Base-by-base conservation (phyloP, 768 basidiomycete species). In the Boletellus emodensis region DNA sequence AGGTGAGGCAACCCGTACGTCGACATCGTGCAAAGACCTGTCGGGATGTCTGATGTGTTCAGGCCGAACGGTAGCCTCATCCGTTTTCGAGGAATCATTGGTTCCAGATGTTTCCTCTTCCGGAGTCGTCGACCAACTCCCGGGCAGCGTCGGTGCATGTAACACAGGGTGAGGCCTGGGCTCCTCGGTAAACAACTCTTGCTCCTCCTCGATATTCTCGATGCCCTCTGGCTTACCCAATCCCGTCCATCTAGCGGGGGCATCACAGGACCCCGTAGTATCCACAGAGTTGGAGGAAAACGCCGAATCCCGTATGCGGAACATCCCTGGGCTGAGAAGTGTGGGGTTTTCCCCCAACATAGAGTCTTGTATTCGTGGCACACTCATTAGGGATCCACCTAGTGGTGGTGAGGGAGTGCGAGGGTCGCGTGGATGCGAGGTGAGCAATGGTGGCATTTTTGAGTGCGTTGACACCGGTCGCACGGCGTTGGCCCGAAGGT, bases 201-300 rank as follows among this genome's bases (percentile, higher is more conserved):
- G 54, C 40, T 66, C 71, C 44, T 71, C 69, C 50, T 69, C 62
- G 11, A 68, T 68, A 35, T 66, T 68, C 55, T 68, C 71, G 39
- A 69, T 67, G 30, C 73, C 73, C 38, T 68, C 70, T 53, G 68
- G 62, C 49, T 64, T 61, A 56, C 68, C 65, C 61, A 68, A 46
- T 26, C 83, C 84, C 6, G 78, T 79, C 84, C 83, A 87, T 46
- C 79, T 77, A 45, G 84, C 79, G 3, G 83, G 80, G 37, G 80
- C 71, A 30, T 85, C 78, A 14, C 66, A 67, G 46, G 71, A 76
- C 46, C 67, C 66, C 34, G 71, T 77, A 43, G 71, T 78, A 43
- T 64, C 72, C 36, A 67, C 67, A 6, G 75, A 73, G 52, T 66
- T 70, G 22, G 68, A 69, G 15, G 84, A 84, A 57, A 84, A 75